Evolutionary conservation across 2,329 filamentous ascomycete genomes (phyloP).

Genomic region (Xylaria multiplex): DNA sequence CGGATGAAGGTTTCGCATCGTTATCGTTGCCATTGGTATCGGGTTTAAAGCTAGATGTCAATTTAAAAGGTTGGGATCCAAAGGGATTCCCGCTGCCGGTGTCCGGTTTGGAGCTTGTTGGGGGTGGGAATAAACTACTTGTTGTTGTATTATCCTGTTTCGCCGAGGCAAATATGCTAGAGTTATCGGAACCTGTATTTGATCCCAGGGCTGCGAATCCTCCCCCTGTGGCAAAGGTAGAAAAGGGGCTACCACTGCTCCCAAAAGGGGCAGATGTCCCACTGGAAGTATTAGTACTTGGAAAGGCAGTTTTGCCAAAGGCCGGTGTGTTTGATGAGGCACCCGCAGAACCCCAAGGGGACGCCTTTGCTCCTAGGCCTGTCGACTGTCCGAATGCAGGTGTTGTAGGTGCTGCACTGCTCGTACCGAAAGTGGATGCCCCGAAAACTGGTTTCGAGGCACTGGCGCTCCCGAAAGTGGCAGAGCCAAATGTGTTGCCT

Average conservation of each 20-base stretch:
- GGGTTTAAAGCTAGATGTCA: slow-evolving; percentile 73
- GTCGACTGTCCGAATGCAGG: slow-evolving; percentile 65
- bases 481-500: slow-evolving; percentile 55
- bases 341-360: slow-evolving; percentile 62
- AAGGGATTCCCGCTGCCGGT: slow-evolving; percentile 51
- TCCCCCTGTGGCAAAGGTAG: slow-evolving; percentile 63
- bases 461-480: slow-evolving; percentile 53
- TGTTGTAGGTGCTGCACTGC: slow-evolving; percentile 34
- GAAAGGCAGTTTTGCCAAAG: slow-evolving; percentile 66
- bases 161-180: slow-evolving; percentile 54
- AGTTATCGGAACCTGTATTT: slow-evolving; percentile 48
- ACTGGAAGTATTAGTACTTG: slow-evolving; percentile 50
- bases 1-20: slow-evolving; percentile 49
- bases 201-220: slow-evolving; percentile 64
- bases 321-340: slow-evolving; percentile 53
- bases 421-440: slow-evolving; percentile 50
- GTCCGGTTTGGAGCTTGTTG: slow-evolving; percentile 52
- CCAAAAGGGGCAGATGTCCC: slow-evolving; percentile 37
- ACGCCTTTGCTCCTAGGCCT: slow-evolving; percentile 58
- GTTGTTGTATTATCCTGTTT: slow-evolving; percentile 47
- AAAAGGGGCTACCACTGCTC: slow-evolving; percentile 39
- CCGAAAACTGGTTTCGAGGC: slow-evolving; percentile 58
- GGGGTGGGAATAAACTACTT: slow-evolving; percentile 53
- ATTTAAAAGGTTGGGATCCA: slow-evolving; percentile 70
- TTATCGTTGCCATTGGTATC: slow-evolving; percentile 70